These are phyloP conservation scores for Fraxinus dipetala DNA, from an alignment of 305 asterid species.

Conservation along the genomic window DNA sequence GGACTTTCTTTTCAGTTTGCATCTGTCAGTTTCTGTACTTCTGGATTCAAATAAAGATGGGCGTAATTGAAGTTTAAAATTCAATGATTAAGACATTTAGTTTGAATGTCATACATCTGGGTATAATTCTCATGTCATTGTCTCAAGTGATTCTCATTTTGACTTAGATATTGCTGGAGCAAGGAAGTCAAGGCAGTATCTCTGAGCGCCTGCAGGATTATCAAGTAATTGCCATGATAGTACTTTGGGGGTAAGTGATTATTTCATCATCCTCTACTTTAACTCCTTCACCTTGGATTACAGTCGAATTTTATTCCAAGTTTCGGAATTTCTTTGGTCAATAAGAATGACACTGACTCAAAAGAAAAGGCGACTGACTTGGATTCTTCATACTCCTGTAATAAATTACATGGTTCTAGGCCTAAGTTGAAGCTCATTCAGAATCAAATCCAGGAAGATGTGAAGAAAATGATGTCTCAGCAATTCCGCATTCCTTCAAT, in stretches of 20 bases:
- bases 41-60: background rate
- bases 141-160: slow-evolving; percentile 20
- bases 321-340: background rate
- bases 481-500: slow-evolving; percentile 56
- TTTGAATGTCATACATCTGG: background rate
- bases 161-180: slow-evolving; percentile 63
- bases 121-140: slow-evolving; percentile 1
- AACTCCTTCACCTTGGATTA: background rate
- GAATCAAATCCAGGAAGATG: slow-evolving; percentile 70
- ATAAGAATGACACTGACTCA: slow-evolving; percentile 5
- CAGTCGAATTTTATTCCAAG: background rate
- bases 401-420: slow-evolving; percentile 37
- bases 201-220: slow-evolving; percentile 71
- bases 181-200: slow-evolving; percentile 49
- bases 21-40: background rate
- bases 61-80: background rate
- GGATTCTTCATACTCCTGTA: background rate
- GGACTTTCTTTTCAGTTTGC: background rate
- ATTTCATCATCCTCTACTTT: background rate
- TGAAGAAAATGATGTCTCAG: slow-evolving; percentile 78
- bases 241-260: slow-evolving; percentile 70
- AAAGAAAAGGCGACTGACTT: slow-evolving; percentile 6
- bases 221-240: slow-evolving; percentile 80
- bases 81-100: background rate
- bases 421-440: slow-evolving; percentile 75